These are phyloP conservation scores for Mycena leptocephala DNA, from an alignment of 768 basidiomycete genomes.

Conservation along the genomic window DNA sequence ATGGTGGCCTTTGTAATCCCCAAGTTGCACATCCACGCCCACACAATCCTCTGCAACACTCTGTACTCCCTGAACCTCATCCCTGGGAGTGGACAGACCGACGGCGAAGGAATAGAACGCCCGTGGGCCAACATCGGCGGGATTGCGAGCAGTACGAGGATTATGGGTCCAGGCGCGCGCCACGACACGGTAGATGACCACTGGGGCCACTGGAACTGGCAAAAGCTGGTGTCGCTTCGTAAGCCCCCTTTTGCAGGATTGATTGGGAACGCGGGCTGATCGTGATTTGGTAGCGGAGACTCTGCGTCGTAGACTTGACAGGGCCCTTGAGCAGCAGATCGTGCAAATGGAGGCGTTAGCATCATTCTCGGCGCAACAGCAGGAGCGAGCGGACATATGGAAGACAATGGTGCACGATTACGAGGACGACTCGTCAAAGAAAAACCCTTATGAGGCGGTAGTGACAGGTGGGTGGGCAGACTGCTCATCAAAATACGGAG, in stretches of 20 bases:
- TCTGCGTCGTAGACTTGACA: conserved; percentile 30
- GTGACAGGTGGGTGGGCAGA: conserved; percentile 3
- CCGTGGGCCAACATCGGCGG: too few relatives aligned
- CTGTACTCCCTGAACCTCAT: too few relatives aligned
- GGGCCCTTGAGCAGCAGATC: not conserved
- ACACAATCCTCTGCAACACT: too few relatives aligned
- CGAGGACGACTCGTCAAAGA: too few relatives aligned
- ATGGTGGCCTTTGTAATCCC: not conserved
- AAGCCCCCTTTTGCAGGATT: conserved; percentile 35
- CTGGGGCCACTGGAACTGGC: conserved; percentile 55
- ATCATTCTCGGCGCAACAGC: not conserved
- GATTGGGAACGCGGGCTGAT: conserved; percentile 52
- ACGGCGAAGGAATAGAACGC: too few relatives aligned
- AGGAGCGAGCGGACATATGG: not conserved
- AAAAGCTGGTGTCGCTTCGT: conserved; percentile 48
- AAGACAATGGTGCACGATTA: too few relatives aligned
- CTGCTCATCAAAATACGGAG: conserved; percentile 12
- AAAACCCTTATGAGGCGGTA: too few relatives aligned
- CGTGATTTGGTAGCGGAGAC: conserved; percentile 34
- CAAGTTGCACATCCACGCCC: too few relatives aligned
- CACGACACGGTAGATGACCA: conserved; percentile 7
- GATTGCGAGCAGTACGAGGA: conserved; percentile 26
- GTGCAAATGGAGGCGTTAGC: not conserved
- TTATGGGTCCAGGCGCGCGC: not conserved
- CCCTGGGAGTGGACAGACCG: too few relatives aligned